Base-by-base conservation (phyloP, 2,329 filamentous ascomycete species). In the Ilyonectria sp. region DNA sequence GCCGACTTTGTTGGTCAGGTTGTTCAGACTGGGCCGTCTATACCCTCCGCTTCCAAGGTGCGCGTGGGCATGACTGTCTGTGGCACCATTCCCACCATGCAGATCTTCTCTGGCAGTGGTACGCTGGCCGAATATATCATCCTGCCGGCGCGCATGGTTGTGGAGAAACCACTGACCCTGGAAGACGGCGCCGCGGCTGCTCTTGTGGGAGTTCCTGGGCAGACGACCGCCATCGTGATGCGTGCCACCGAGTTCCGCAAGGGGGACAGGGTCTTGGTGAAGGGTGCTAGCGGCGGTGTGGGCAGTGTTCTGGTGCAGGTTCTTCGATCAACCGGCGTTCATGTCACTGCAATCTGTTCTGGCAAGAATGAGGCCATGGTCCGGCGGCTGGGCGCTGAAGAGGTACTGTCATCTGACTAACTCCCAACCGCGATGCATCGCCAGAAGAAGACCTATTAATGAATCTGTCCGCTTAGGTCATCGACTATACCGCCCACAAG, bases 71-170 rank as follows among this genome's bases (percentile, higher is more conserved):
- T 50, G n/a, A 58, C 44, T 4, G 60, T 63, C 26, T 56, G 52
- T 13, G 60, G 60, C 53, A 63, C 53, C 19, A 21, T 55, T 8
- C 44, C 53, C n/a, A 50, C 53, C 6, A 40, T 40, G 52, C 43
- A 58, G 19, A 55, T 63, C 4, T 26, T 56, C n/a, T 13, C 19
- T 6, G 79, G 80, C 52, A 65, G 71, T 29, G 81, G 81, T 29
- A 74, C 75, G 2, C 73, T 82, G n/a, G 76, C 78, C 8, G 77
- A 79, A 69, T 82, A 80, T 58, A 60, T 80, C 2, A 74, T 77
- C 10, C 71, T 83, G 7, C 78, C 79, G 4, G 76, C 74, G 2
- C 69, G 74, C 21, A 62, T 76, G 11, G 76, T 82, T 6, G 74
- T 67, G 0, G 64, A 60, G 19, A 70, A 77, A 35, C 81, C 80